Conservation (phyloP, 257 asterid species). For the Scutellaria minor region DNA sequence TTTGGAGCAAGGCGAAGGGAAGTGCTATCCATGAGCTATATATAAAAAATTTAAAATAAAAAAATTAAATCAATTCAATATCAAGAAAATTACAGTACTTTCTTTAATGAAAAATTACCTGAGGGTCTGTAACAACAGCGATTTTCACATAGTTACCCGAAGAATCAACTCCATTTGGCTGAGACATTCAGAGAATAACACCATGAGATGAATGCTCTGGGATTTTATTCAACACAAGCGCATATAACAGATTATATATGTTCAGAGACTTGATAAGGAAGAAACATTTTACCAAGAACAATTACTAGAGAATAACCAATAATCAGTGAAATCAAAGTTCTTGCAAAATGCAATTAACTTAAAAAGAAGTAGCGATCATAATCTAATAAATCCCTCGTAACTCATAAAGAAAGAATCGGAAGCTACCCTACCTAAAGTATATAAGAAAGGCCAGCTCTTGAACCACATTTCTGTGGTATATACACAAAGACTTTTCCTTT, state of each 20-base stretch:
- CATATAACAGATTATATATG: background rate
- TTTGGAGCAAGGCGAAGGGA: constrained; percentile 77
- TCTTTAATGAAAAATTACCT: constrained; percentile 52
- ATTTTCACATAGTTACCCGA: constrained; percentile 66
- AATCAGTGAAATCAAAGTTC: constrained; percentile 1
- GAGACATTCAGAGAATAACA: constrained; percentile 34
- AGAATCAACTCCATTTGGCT: constrained; percentile 57
- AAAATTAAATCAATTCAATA: background rate
- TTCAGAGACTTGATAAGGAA: constrained; percentile 17
- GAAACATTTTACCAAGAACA: background rate
- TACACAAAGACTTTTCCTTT: background rate
- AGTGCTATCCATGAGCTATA: constrained; percentile 90
- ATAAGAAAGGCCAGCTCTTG: background rate
- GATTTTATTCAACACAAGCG: constrained; percentile 15
- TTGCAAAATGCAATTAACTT: background rate
- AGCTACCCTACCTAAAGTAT: background rate
- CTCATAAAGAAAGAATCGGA: background rate
- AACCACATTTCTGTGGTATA: background rate
- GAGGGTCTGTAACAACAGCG: constrained; percentile 93
- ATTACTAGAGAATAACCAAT: background rate
- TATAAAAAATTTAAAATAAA: constrained; percentile 27
- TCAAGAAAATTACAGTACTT: constrained; percentile 3
- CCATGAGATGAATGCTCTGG: constrained; percentile 24
- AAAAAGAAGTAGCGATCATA: constrained; percentile 3
- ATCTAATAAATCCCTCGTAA: background rate